These are phyloP conservation scores for Rhodotorula glutinis DNA, from an alignment of 1,284 basidiomycete genomes.

Conservation along the genomic window DNA sequence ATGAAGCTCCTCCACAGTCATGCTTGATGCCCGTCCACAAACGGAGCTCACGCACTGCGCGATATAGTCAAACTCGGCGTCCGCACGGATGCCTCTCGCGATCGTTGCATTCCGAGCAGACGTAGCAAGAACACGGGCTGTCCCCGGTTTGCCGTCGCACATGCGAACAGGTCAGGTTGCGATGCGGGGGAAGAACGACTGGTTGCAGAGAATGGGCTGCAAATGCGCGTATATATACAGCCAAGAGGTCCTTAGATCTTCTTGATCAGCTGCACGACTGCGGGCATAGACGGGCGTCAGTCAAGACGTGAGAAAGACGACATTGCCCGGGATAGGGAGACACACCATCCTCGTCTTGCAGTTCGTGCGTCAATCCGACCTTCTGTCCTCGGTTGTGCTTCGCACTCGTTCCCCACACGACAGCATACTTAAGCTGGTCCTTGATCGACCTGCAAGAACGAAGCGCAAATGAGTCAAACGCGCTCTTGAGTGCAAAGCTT, in stretches of 20 bases:
- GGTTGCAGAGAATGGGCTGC: no score
- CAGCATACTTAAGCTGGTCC: constrained; percentile 75
- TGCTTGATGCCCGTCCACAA: no score
- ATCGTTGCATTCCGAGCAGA: no score
- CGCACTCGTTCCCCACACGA: constrained; percentile 87
- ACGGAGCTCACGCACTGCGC: no score
- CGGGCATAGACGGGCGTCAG: constrained; percentile 19
- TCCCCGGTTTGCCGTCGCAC: no score
- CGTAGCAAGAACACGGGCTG: no score
- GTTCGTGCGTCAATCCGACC: constrained; percentile 69
- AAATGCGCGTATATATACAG: no score
- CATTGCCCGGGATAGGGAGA: not conserved
- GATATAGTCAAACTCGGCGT: no score
- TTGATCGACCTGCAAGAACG: constrained; percentile 70
- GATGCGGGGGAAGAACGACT: no score
- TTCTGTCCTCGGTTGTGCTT: constrained; percentile 96
- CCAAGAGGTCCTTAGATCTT: not conserved
- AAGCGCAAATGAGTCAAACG: not conserved
- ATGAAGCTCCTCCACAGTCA: no score
- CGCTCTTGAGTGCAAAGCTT: not conserved
- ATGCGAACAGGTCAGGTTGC: no score
- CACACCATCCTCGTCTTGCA: constrained; percentile 35
- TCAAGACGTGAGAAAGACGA: constrained; percentile 15
- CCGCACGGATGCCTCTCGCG: no score
- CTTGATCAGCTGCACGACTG: not conserved